Percentiles rank a stretch among this genome's conserved stretches.
These are phyloP conservation scores for Fusarium oxysporum DNA, from an alignment of 2,329 filamentous ascomycete genomes.

Conservation along the genomic window DNA sequence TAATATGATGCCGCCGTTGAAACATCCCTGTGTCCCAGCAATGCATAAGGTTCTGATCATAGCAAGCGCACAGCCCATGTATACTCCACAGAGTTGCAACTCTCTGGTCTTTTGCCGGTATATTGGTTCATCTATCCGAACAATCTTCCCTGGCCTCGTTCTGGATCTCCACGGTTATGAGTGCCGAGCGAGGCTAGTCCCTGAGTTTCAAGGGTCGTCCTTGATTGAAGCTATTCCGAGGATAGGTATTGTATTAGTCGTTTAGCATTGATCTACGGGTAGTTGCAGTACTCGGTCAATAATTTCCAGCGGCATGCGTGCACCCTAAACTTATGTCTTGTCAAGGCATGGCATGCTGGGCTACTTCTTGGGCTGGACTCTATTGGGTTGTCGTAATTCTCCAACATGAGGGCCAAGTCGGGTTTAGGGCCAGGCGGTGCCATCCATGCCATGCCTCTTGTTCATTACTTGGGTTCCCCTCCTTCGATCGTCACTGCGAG, in stretches of 20 bases:
- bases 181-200: conserved; percentile 9
- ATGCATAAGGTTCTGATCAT: conserved; percentile 33
- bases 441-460: conserved; percentile 11
- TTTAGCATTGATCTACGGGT: conserved; percentile 11
- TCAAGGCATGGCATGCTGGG: conserved; percentile 4
- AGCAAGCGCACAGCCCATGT: conserved; percentile 23
- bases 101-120: conserved; percentile 3
- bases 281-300: conserved; percentile 1
- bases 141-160: background rate
- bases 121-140: conserved; percentile 11
- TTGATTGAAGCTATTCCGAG: conserved; percentile 4
- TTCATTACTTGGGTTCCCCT: conserved; percentile 25
- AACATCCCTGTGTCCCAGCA: conserved; percentile 25
- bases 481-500: conserved; percentile 17
- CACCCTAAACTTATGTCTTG: conserved; percentile 5
- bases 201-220: conserved; percentile 6
- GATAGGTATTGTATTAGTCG: background rate
- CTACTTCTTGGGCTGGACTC: background rate
- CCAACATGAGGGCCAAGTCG: conserved; percentile 21
- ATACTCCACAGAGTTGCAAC: conserved; percentile 28
- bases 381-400: conserved; percentile 21
- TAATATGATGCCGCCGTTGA: conserved; percentile 5
- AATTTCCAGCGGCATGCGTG: background rate
- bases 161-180: background rate
- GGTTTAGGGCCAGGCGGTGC: conserved; percentile 30